These are phyloP conservation scores for Limnanthes douglasii DNA, from an alignment of 345 rosid species.

Conservation along the genomic window DNA sequence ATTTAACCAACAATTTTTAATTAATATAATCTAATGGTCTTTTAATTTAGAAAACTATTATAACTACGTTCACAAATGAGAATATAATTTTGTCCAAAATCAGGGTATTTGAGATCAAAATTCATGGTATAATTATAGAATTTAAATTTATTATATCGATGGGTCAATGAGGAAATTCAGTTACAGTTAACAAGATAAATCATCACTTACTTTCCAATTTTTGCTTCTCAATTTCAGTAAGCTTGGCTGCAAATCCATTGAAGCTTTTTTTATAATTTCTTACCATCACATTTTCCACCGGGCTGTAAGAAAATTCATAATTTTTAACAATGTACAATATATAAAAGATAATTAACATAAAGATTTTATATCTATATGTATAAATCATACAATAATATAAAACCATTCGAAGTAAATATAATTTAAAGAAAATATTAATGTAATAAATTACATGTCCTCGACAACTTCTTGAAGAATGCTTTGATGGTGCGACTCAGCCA, in stretches of 20 bases:
- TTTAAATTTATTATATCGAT: too few relatives aligned
- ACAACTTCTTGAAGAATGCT: not conserved
- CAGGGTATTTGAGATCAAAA: too few relatives aligned
- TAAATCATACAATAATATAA: not conserved
- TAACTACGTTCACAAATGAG: too few relatives aligned
- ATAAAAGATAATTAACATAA: not conserved
- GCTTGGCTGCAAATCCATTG: constrained; percentile 10
- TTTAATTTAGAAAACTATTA: too few relatives aligned
- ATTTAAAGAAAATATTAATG: not conserved
- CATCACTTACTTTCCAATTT: constrained; percentile 2
- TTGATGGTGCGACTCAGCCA: not conserved
- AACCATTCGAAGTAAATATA: not conserved
- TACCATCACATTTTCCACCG: not conserved
- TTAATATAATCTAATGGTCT: too few relatives aligned
- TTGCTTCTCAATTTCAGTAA: constrained; percentile 2
- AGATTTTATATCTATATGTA: not conserved
- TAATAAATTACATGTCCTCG: not conserved
- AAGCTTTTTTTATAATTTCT: constrained; percentile 8
- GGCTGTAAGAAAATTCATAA: too few relatives aligned
- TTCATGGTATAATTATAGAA: too few relatives aligned
- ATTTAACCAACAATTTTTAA: too few relatives aligned
- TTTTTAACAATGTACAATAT: too few relatives aligned
- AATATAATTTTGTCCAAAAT: too few relatives aligned
- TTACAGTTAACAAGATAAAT: too few relatives aligned
- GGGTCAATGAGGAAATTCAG: too few relatives aligned